Conservation (phyloP, 345 rosid species). For the Eucalyptus globulus region DNA sequence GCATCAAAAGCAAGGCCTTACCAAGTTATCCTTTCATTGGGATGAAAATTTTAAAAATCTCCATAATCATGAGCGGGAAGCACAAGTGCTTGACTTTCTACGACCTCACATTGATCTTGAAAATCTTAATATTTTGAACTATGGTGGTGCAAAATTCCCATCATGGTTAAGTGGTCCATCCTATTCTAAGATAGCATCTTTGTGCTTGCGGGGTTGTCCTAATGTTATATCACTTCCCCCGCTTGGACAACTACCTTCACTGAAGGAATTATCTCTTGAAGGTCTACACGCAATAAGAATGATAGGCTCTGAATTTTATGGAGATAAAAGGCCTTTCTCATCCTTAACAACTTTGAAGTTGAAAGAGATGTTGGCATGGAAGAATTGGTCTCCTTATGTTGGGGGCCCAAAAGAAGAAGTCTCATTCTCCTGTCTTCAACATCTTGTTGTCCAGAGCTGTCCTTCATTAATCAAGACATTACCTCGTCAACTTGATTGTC, state of each 20-base stretch:
- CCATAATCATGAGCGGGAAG: neutral
- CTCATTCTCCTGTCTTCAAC: neutral
- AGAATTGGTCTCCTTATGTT: neutral
- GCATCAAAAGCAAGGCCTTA: neutral
- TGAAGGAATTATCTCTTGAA: neutral
- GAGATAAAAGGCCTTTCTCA: neutral
- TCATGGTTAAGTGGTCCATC: neutral
- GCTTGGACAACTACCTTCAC: neutral
- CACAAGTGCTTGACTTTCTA: neutral
- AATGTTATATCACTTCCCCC: neutral
- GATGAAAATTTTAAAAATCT: neutral
- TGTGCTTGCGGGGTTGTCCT: rapidly evolving
- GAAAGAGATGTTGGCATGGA: neutral
- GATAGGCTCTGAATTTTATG: neutral
- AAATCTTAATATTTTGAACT: neutral
- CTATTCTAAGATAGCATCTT: neutral
- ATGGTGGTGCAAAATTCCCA: neutral
- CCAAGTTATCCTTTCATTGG: neutral
- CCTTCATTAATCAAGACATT: neutral
- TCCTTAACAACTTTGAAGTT: neutral
- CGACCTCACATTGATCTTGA: neutral
- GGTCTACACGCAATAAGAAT: neutral
- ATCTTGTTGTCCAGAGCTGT: neutral
- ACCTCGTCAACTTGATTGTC: no score
- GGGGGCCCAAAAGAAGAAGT: neutral